These are phyloP conservation scores for Coemansia javaensis DNA, from an alignment of 192 early-diverging fungal genomes.

Conservation along the genomic window DNA sequence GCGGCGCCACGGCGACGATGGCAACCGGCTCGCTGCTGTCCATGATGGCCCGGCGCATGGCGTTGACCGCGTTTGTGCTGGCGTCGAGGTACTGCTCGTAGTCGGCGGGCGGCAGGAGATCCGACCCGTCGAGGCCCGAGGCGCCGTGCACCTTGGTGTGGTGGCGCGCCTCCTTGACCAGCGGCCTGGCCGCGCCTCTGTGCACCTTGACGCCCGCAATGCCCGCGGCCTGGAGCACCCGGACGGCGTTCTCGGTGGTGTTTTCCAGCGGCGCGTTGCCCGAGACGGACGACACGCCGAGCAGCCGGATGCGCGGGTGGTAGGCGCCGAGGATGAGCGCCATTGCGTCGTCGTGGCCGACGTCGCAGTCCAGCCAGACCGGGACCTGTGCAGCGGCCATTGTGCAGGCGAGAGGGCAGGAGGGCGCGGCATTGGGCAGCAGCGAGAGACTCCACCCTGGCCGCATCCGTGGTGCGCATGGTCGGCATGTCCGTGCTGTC, in stretches of 20 bases:
- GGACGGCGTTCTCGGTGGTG: slow-evolving; percentile 21
- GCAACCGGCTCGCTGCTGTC: slow-evolving; percentile 8
- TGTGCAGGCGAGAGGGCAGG: too few species aligned
- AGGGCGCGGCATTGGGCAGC: too few species aligned
- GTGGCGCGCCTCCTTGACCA: slow-evolving; percentile 9
- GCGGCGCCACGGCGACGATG: slow-evolving; percentile 39
- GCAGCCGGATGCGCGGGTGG: slow-evolving; percentile 18
- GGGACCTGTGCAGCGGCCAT: background rate
- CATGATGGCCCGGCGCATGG: slow-evolving; percentile 23
- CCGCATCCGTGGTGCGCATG: too few species aligned
- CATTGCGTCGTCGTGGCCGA: slow-evolving; percentile 36
- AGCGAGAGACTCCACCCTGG: too few species aligned
- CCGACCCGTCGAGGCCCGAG: slow-evolving; percentile 10
- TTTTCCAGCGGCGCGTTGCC: slow-evolving; percentile 17
- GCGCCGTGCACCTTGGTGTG: slow-evolving; percentile 15
- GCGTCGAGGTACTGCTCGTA: slow-evolving; percentile 7
- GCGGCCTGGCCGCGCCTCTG: slow-evolving; percentile 21
- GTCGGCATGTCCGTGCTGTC: too few species aligned
- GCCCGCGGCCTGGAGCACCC: slow-evolving; percentile 19
- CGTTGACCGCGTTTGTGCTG: slow-evolving; percentile 10
- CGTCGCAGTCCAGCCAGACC: slow-evolving; percentile 39
- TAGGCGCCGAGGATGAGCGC: slow-evolving; percentile 27
- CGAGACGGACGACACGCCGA: slow-evolving; percentile 24
- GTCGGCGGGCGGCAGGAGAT: slow-evolving; percentile 10
- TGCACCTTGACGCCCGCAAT: slow-evolving; percentile 23